Conservation (phyloP, 2,329 filamentous ascomycete genomes). For the Neophaeococcomyces aloes region DNA sequence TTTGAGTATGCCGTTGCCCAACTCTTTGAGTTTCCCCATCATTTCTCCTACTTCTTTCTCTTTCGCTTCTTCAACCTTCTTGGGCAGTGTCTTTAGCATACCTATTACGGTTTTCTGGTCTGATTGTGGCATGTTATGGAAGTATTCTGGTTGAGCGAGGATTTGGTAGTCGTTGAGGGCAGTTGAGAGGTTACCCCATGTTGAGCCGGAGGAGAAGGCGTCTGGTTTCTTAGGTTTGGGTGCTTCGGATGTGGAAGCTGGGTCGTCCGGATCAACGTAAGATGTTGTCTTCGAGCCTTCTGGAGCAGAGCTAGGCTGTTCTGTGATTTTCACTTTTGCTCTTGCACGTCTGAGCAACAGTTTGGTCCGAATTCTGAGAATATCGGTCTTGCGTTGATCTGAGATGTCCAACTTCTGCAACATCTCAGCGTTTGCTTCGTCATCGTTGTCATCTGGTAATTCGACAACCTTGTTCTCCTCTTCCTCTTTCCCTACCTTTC, state of each 20-base stretch:
- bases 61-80: conserved; percentile 63
- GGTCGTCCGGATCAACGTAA: background rate
- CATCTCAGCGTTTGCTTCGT: conserved; percentile 31
- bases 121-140: conserved; percentile 49
- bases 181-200: conserved; percentile 70
- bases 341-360: conserved; percentile 69
- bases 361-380: conserved; percentile 69
- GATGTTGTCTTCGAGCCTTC: background rate
- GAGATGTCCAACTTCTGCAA: conserved; percentile 34
- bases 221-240: background rate
- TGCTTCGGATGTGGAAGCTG: background rate
- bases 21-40: conserved; percentile 89
- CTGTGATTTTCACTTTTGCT: conserved; percentile 56
- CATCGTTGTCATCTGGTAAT: conserved; percentile 34
- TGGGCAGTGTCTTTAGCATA: conserved; percentile 57
- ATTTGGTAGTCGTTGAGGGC: conserved; percentile 71
- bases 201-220: conserved; percentile 22
- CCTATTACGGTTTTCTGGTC: conserved; percentile 59
- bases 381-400: conserved; percentile 48
- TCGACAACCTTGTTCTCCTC: conserved; percentile 39
- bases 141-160: conserved; percentile 23
- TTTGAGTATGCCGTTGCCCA: conserved; percentile 84
- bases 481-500: conserved; percentile 21
- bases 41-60: conserved; percentile 87
- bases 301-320: background rate